Conservation (phyloP, 108 stramenopile species). For the Stephanodiscus minutulus region DNA sequence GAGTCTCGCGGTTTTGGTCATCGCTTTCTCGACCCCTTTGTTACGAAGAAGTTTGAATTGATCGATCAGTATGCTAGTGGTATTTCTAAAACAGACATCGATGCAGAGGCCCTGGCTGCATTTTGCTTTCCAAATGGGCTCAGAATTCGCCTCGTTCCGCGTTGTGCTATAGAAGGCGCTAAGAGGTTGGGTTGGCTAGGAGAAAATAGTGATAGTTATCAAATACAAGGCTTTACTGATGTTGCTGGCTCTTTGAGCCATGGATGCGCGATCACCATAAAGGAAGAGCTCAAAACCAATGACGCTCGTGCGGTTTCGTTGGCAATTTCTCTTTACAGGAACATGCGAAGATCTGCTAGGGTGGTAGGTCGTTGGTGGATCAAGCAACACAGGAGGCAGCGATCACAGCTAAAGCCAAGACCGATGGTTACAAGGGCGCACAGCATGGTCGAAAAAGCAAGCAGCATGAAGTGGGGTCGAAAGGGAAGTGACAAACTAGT, state of each 20-base stretch:
- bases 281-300: constrained; percentile 33
- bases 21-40: constrained; percentile 47
- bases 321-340: constrained; percentile 23
- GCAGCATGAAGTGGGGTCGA: constrained; percentile 8
- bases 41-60: constrained; percentile 38
- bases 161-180: constrained; percentile 48
- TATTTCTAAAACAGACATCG: constrained; percentile 38
- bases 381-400: constrained; percentile 6
- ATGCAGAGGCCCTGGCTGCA: constrained; percentile 50
- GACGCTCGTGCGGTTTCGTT: constrained; percentile 20
- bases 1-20: constrained; percentile 34
- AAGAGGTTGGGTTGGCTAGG: constrained; percentile 54
- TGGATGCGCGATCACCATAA: constrained; percentile 48
- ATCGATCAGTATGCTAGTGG: constrained; percentile 44
- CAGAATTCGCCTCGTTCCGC: constrained; percentile 43
- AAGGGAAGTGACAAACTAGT: constrained; percentile 14
- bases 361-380: constrained; percentile 42
- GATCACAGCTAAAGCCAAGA: background rate
- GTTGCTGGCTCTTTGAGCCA: constrained; percentile 50
- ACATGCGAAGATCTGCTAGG: constrained; percentile 32
- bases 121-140: constrained; percentile 61
- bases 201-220: constrained; percentile 37
- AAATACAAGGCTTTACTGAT: constrained; percentile 55
- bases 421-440: constrained; percentile 3
- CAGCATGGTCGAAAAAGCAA: constrained; percentile 13